phyloP scores from a whole-genome alignment of 2,329 filamentous ascomycete genomes.

The Fusarium oligoseptatum region DNA sequence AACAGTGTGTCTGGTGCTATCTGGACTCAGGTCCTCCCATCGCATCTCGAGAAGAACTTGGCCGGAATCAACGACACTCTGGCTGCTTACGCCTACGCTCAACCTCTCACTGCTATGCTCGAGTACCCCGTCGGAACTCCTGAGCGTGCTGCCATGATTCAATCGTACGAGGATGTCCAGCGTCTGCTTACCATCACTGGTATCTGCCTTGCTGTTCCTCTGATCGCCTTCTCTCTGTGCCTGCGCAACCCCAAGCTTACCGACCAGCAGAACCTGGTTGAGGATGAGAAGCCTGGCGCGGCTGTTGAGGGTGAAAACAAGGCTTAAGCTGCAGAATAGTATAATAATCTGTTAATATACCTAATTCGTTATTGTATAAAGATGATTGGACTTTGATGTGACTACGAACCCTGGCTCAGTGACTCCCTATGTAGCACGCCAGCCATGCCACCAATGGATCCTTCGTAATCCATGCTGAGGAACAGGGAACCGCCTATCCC shows the following conservation, averaged over 20 bases:
- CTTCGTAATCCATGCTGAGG: neutral
- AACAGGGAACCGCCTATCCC: neutral
- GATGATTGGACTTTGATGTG: neutral
- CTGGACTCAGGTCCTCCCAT: constrained; percentile 70
- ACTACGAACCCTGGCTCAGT: neutral
- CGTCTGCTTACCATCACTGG: constrained; percentile 62
- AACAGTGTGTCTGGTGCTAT: constrained; percentile 72
- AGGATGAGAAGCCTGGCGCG: constrained; percentile 45
- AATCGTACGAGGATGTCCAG: constrained; percentile 62
- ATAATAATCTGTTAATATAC: constrained; percentile 24
- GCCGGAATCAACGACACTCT: constrained; percentile 54
- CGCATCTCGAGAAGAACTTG: constrained; percentile 56
- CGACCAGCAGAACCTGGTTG: constrained; percentile 59
- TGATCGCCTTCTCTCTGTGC: constrained; percentile 58
- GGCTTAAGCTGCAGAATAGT: constrained; percentile 14
- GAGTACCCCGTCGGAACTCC: constrained; percentile 58
- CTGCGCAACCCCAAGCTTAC: constrained; percentile 62
- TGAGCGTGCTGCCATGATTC: constrained; percentile 59
- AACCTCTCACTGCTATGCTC: constrained; percentile 53
- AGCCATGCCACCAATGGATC: neutral
- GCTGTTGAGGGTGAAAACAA: neutral
- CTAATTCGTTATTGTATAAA: neutral
- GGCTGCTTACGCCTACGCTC: constrained; percentile 51
- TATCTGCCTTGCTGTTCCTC: constrained; percentile 62
- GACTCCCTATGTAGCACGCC: neutral